Conservation (phyloP, 2,329 filamentous ascomycete genomes). For the Spiromastix sp. region DNA sequence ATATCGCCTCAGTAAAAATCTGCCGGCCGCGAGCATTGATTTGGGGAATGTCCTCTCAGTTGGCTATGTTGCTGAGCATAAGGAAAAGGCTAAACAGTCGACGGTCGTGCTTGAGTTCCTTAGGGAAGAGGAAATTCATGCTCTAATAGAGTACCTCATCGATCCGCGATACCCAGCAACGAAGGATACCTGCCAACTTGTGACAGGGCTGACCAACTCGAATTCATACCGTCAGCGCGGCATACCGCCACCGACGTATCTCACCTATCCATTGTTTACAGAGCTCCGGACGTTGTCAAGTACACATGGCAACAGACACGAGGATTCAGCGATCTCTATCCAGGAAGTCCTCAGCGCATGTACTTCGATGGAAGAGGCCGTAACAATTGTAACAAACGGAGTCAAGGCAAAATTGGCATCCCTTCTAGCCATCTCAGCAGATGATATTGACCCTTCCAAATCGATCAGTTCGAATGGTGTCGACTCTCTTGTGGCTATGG, state of each 20-base stretch:
- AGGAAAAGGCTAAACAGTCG: conserved; percentile 6
- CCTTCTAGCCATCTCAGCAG: conserved; percentile 15
- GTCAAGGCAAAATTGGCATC: conserved; percentile 13
- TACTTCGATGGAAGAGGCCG: conserved; percentile 11
- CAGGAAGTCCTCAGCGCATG: conserved; percentile 10
- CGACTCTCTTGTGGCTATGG: conserved; percentile 22
- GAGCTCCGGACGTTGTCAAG: conserved; percentile 6
- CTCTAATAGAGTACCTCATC: conserved; percentile 12
- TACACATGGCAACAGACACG: conserved; percentile 6
- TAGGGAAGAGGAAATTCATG: conserved; percentile 12
- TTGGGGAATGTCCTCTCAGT: conserved; percentile 24
- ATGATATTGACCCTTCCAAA: conserved; percentile 16
- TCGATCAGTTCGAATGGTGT: conserved; percentile 17
- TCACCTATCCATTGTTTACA: conserved; percentile 18
- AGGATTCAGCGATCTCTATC: conserved; percentile 6
- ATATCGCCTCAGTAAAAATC: conserved; percentile 16
- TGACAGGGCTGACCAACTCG: conserved; percentile 12
- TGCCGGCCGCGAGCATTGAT: conserved; percentile 17
- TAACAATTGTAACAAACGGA: conserved; percentile 10
- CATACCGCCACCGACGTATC: conserved; percentile 12
- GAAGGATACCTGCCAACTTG: conserved; percentile 10
- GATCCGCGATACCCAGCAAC: conserved; percentile 11
- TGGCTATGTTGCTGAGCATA: conserved; percentile 23
- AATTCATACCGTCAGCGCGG: conserved; percentile 11
- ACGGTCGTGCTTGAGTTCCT: conserved; percentile 8